Base-by-base conservation (phyloP, 169 alveolate species). In the Pseudocohnilembus persalinus region DNA sequence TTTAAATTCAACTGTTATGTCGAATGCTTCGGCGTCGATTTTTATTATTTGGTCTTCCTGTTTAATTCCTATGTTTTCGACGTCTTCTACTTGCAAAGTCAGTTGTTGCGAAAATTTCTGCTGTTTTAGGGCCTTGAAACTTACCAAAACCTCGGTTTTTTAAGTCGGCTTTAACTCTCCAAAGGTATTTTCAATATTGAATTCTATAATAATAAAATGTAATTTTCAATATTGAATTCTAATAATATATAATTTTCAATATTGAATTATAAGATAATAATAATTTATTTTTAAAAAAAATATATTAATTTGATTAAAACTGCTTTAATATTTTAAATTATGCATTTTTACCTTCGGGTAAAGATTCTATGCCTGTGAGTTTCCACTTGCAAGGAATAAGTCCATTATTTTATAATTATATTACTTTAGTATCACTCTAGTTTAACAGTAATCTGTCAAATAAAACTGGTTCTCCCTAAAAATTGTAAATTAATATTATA, bases 21-120 rank as follows among this genome's bases (percentile, higher is more conserved):
- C 92, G 84, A 96, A 97, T 15, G 98, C 98, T 83, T 98, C 99
- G n/a, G 98, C 98, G 49, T 90, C 93, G 74, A 97, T 85, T 73
- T 88, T 90, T 1, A 97, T 93, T 31, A 92, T 82, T 64, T 94
- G 94, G 29, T 97, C 94, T 74, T 97, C 98, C 81, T 95, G 89
- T 79, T 94, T 96, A 27, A 93, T 91, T n/a, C 96, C 96, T 68
- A 92, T 90, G 28, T 96, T 96, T 84, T 95, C 97, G 76, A 92
- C 93, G 83, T 97, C 99, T 72, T 92, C 94, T 29, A 96, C 97
- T 79, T 93, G 97, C 30, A 96, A 83, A 64, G 88, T 88, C 64
- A 97, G 81, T 80, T 94, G 93, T 72, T 86, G 86, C 31, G 83
- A 81, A 88, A 94, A 92, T 87, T 93, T 95, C 85, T 93, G 93